Evolutionary conservation across 192 early-diverging fungal species (phyloP).

Genomic region (Radiomyces spectabilis): DNA sequence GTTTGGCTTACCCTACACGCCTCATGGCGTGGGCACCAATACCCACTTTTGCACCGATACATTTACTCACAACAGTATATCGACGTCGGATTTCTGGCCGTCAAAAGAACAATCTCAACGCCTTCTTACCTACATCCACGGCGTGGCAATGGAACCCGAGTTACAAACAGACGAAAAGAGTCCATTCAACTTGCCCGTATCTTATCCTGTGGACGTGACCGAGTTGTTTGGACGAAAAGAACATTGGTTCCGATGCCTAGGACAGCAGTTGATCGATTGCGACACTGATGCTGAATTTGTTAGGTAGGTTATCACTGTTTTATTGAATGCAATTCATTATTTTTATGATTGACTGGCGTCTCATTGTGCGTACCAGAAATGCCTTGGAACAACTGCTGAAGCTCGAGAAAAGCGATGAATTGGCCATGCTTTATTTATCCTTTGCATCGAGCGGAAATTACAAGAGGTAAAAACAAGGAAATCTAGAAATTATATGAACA

Average conservation of each 20-base stretch:
- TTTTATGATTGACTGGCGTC: neutral
- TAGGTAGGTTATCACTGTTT: constrained; percentile 12
- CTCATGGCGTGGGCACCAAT: constrained; percentile 24
- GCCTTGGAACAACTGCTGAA: constrained; percentile 35
- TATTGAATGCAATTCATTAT: neutral
- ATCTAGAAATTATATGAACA: neutral
- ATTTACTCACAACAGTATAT: constrained; percentile 29
- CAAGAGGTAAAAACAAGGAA: constrained; percentile 16
- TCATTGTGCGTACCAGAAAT: constrained; percentile 39
- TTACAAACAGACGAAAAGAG: neutral
- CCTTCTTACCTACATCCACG: constrained; percentile 14
- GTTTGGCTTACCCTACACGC: constrained; percentile 38
- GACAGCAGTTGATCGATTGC: constrained; percentile 1
- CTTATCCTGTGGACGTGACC: constrained; percentile 25
- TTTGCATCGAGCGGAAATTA: constrained; percentile 30
- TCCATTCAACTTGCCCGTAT: constrained; percentile 23
- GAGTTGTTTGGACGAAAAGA: constrained; percentile 23
- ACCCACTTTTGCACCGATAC: constrained; percentile 31
- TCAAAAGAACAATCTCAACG: neutral
- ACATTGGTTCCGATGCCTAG: constrained; percentile 23
- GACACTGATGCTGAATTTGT: constrained; percentile 19
- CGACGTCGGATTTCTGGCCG: constrained; percentile 14
- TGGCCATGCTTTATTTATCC: constrained; percentile 33
- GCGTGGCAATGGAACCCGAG: constrained; percentile 28
- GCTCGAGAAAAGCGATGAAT: constrained; percentile 19